Base-by-base conservation (phyloP, 2,329 filamentous ascomycete genomes). In the Xylogone sp. region DNA sequence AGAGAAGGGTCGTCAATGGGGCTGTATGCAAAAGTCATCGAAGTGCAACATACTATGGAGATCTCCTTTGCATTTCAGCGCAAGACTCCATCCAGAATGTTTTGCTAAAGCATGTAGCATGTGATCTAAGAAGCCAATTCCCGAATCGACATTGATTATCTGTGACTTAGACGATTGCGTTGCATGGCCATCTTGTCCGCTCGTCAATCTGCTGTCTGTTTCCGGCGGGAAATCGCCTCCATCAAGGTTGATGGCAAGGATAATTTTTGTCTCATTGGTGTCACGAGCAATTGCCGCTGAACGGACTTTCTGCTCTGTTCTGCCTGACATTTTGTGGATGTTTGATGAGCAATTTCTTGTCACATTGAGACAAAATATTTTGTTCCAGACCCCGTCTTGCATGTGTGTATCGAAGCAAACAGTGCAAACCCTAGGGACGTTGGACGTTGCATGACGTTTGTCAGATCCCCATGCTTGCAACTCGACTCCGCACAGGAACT, bases 211-310 rank as follows among this genome's bases (percentile, higher is more conserved):
- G 49, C 75, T 65, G 65, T 87, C 80, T 50, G 81, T 82, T 39
- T 86, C 78, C 13, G 81, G 76, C 21, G 87, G 83, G 68, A 90
- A 87, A 42, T 77, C 78, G 64, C 93, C 94, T 68, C 94, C 94
- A 72, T 99, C 94, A 55, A 99, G 82, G 73, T 94, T 96, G 62
- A 99, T 79, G 39, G 90, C 89, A 57, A 97, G 79, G 68, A 94
- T 86, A 71, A 99, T 96, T 69, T 95, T 96, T 68, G 94, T 99
- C 77, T 99, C 94, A 75, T 97, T 97, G 65, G 94, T 99, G 72
- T 93, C 87, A 69, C 94, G 90, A 58, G 87, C 84, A 62, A 97
- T 75, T 50, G 86, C 82, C 47, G 90, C 85, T 70, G 86, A 90
- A 67, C 93, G 88, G 43, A 63, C 54, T 55, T 51, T 53, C 12